A percentile compares a stretch with the other conserved stretches of the same genome.
Conservation (phyloP, 208 protist genomes). For the Leishmania mexicana region DNA sequence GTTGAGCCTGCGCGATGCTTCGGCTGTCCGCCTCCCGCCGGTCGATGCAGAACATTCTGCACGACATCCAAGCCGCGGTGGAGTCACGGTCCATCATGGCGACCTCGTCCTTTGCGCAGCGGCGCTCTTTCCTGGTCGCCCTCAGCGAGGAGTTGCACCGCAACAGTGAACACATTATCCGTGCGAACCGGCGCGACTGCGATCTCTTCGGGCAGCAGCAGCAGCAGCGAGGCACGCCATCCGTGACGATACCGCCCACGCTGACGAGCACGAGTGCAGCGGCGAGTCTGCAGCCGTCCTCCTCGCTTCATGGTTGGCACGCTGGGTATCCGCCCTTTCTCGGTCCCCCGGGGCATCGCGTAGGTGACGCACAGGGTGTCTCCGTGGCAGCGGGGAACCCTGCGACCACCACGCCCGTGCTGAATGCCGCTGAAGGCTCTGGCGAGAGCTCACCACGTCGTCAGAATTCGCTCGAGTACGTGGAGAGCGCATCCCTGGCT, state of each 20-base stretch:
- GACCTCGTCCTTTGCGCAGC: slow-evolving; percentile 42
- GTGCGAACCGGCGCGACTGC: slow-evolving; percentile 52
- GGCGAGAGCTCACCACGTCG: slow-evolving; percentile 3
- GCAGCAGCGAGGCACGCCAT: slow-evolving; percentile 34
- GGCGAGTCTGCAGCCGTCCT: neutral
- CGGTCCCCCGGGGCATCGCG: neutral
- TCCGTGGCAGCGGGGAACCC: neutral
- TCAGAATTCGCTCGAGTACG: slow-evolving; percentile 20
- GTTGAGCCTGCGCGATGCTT: neutral
- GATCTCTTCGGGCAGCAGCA: slow-evolving; percentile 44
- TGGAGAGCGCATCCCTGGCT: neutral
- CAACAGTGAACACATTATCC: slow-evolving; percentile 36
- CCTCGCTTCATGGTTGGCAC: neutral
- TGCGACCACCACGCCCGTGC: neutral
- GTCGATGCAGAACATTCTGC: slow-evolving; percentile 34
- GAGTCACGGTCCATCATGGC: slow-evolving; percentile 42
- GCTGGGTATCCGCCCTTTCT: neutral
- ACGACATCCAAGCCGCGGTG: slow-evolving; percentile 50
- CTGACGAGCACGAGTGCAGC: slow-evolving; percentile 16
- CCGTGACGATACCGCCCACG: slow-evolving; percentile 26
- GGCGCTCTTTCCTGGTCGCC: slow-evolving; percentile 43
- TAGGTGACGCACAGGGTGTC: neutral
- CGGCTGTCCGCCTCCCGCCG: slow-evolving; percentile 7
- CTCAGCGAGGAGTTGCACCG: slow-evolving; percentile 42
- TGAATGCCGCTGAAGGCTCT: neutral